Base-by-base conservation (phyloP, 148 eudicot genomes). In the Chenopodium album region DNA sequence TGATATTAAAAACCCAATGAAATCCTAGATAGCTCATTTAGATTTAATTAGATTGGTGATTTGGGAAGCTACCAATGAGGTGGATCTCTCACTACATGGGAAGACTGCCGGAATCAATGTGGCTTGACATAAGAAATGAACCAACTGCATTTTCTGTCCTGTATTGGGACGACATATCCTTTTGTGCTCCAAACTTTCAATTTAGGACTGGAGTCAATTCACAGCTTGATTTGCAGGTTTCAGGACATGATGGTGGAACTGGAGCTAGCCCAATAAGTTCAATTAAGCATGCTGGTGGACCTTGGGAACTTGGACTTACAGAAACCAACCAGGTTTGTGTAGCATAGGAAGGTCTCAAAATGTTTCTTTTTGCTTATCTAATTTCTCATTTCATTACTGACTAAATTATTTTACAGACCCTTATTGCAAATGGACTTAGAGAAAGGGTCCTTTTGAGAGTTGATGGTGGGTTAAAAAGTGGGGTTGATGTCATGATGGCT, bases 241-340 rank as follows among this genome's bases (percentile, higher is more conserved):
- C 99, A 60, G 99, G 99, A 63, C 99, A 96, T 90, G 99, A 96
- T 82, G 99, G 99, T 73, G 99, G 99, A 64, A 96, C 99, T 79
- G 99, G 98, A 63, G 99, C 99, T 71, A 96, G 99, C 84, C 99
- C 99, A 60, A 88, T 96, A 76, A 96, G 99, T 86, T 96, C 99
- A 71, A 96, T 96, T 72, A 96, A 96, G 90, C 99, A 96, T 83
- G 99, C 99, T 80, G 98, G 99, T 87, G 99, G 99, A 85, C 99
- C 99, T 85, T 96, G 99, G 99, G 99, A 96, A 84, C 98, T 96
- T 77, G 99, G 99, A 79, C 90, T 96, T 71, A 92, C 99, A 59
- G 99, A 96, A 87, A 89, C 99, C 28, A 93, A 96, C 86, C 97
- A 96, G 99, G 99, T 96, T 86, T 82, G 78, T 67, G 75, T 69